Base-by-base conservation (phyloP, 441 rosid species). In the Corymbia calophylla region DNA sequence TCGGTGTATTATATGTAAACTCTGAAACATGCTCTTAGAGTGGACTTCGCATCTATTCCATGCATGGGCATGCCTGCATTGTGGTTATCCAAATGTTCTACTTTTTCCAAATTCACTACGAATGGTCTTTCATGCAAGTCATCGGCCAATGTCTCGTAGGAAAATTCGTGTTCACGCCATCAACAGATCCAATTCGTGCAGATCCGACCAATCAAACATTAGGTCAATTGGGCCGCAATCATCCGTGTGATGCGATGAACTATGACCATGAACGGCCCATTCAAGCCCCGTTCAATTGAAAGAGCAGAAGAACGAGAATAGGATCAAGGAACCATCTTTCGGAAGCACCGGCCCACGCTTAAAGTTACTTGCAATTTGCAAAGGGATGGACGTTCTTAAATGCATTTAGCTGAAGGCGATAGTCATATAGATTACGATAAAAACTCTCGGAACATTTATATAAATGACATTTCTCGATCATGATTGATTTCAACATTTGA, bases 41-140 rank as follows among this genome's bases (percentile, higher is more conserved):
- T n/a, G n/a, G n/a, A n/a, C n/a, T n/a, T n/a, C n/a, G n/a, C n/a
- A n/a, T n/a, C n/a, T n/a, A n/a, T n/a, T n/a, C n/a, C n/a, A n/a
- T n/a, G n/a, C n/a, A n/a, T 62, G 8, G 35, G 16, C 5, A 14
- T 6, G 3, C 9, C 7, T 0, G 17, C 32, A 62, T 12, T 29
- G 18, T 62, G 18, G 18, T 29, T 62, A 62, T 62, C 32, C 18
- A 62, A 29, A 62, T 29, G 70, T 29, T 62, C 16, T 62, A 29
- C 35, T 29, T 62, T 3, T 62, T 13, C 70, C 70, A 62, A 62
- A 29, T 62, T 62, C 18, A 29, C 32, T 14, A 62, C n/a, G 18
- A 29, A 62, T 62, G 35, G 32, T 62, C 8, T 62, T 62, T 62
- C 70, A 62, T 1, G 32, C 13, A 7, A 62, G 70, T 62, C 32